Evolutionary conservation across 345 rosid genomes (phyloP).

Genomic region (Durio zibethinus): DNA sequence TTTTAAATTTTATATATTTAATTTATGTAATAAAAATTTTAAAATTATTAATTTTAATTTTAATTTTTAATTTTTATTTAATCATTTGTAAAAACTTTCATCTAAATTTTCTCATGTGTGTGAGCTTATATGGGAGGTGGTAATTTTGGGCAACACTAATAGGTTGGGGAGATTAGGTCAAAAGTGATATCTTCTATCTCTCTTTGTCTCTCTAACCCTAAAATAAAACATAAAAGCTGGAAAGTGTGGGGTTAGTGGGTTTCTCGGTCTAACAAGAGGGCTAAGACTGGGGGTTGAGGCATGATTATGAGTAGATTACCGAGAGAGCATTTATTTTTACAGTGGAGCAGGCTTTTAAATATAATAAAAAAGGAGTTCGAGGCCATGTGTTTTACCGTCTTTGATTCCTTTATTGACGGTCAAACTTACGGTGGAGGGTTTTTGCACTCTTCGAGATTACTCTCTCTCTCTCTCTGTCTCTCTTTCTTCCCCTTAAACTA

Average conservation of each 20-base stretch:
- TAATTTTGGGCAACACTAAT: slow-evolving; percentile 19
- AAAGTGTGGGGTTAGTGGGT: background rate
- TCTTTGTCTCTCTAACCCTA: background rate
- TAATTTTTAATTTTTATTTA: no score
- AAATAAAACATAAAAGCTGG: background rate
- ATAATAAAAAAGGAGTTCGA: slow-evolving; percentile 15
- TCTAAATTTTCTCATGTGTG: no score
- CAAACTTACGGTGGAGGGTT: slow-evolving; percentile 35
- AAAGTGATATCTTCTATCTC: slow-evolving; percentile 10
- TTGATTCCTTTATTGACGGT: slow-evolving; percentile 53
- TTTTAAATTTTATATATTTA: no score
- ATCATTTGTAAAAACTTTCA: no score
- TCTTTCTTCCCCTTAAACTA: background rate
- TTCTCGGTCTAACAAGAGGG: slow-evolving; percentile 20
- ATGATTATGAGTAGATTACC: slow-evolving; percentile 43
- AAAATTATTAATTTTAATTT: no score
- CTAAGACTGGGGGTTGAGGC: slow-evolving; percentile 12
- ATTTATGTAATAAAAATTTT: no score
- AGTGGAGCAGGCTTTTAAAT: slow-evolving; percentile 28
- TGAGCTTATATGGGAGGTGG: background rate
- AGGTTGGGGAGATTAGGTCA: slow-evolving; percentile 21
- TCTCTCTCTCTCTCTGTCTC: slow-evolving; percentile 18
- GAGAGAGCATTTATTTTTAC: slow-evolving; percentile 36
- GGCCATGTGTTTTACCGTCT: slow-evolving; percentile 48
- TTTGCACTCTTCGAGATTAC: slow-evolving; percentile 37